Evolutionary conservation across 2,329 filamentous ascomycete species (phyloP), one percentile per base, ranked within the genome.

Genomic region (Fusarium verrucosum): DNA sequence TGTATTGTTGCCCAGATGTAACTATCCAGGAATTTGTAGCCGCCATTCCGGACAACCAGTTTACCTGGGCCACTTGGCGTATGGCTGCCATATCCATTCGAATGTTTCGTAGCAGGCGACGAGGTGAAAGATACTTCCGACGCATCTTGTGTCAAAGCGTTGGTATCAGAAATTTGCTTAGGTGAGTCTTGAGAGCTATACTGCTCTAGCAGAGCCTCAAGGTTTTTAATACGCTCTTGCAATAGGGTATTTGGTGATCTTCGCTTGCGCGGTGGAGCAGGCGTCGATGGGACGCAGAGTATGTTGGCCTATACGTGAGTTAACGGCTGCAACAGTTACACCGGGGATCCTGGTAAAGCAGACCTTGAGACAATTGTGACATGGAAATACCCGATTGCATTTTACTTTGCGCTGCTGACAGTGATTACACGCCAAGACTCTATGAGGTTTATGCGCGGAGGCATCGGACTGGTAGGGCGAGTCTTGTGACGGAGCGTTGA

Each of bases 351-450:
- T n/a, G 14, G 26, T 2, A 32, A 13, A 1, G 0, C 10, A 3
- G 1, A 53, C 57, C 20, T 59, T 59, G 7, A 28, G 17, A 23
- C 57, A 59, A 10, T 59, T 53, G 3, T 16, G 40, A 13, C 57
- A 59, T 2, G 57, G 57, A 36, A 59, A 59, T 3, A 60, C 23
- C 7, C 57, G 57, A 17, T 60, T 59, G 40, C 57, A 59, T 41
- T 54, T 59, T 10, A 59, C 58, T 4, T 59, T 59, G 14, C 57
- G 57, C 22, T 59, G 55, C 19, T 59, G 57, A 13, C 57, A 59
- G 22, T 59, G 56, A 26, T 43, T 59, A 7, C 57, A 59, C 6
- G 57, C 54, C 17, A 59, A 38, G n/a, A 59, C 28, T 8, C 57
- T 45, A 22, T 38, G 45, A 1, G 28, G 41, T 14, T 59, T 59